Evolutionary conservation across 208 protist genomes (phyloP), one percentile per base, ranked within the genome.

Genomic region (Angomonas ambiguus): DNA sequence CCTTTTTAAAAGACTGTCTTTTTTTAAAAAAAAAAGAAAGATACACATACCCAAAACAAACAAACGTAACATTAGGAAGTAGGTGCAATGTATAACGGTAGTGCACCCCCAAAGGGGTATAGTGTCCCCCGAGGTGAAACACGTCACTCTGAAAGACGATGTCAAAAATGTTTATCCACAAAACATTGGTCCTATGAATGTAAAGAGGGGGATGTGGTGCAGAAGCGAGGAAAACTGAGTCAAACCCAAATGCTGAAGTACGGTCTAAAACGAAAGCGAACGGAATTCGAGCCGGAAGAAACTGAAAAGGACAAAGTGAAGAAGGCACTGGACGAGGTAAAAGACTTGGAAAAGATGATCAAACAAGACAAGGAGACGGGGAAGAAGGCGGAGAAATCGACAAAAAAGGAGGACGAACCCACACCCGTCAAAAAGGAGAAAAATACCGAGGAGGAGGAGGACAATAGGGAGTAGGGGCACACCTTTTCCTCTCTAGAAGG

Each of bases 111-210:
- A 10, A 90, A 92, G 63, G 85, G 85, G 33, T 95, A 95, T 74
- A 95, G 88, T 67, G 86, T 88, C 18, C 83, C 88, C 22, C 78
- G 85, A 8, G 71, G 78, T 34, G 76, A 76, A 69, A 8, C 71
- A 75, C 11, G 72, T 61, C 4, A 51, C 1, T 8, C 56, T 1
- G 6, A 55, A 16, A 61, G 72, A 57, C 49, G 49, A 11, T 95
- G 89, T 51, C 89, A 95, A 69, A 71, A 79, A 35, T 95, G 89
- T 71, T 51, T 58, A 1, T 84, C 80, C 30, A 80, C 57, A 10
- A 66, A 64, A 32, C 89, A 95, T 71, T 95, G 89, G 87, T 88
- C 89, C 3, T 95, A 77, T 58, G 86, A 93, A 67, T 95, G 89
- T 0, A 60, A 62, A 2, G 31, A 28, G 0, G 56, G 32, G 18